These are phyloP conservation scores for Madurella mycetomatis DNA, from an alignment of 2,329 filamentous ascomycete species.

Conservation along the genomic window DNA sequence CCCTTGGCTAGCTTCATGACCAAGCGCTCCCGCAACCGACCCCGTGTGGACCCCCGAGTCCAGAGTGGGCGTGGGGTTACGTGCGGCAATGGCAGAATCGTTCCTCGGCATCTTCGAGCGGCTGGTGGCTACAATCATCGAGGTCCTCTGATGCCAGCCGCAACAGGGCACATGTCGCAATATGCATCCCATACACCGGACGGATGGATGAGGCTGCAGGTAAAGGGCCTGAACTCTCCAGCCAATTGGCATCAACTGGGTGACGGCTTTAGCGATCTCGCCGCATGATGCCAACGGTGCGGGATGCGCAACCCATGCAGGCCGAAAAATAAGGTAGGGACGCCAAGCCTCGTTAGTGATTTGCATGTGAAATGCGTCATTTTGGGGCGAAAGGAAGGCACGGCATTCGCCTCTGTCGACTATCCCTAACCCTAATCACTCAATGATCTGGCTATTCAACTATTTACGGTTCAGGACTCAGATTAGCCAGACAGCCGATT, in stretches of 20 bases:
- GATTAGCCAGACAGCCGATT: too few relatives aligned
- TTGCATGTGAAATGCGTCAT: slow-evolving; percentile 14
- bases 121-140: neutral
- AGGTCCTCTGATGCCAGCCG: neutral
- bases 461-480: too few relatives aligned
- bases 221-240: neutral
- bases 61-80: slow-evolving; percentile 6
- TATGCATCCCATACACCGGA: slow-evolving; percentile 1
- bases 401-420: neutral
- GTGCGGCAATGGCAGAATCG: neutral
- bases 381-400: neutral
- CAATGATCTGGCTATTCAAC: too few relatives aligned
- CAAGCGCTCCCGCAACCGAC: neutral
- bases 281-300: neutral
- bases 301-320: neutral
- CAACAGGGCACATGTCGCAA: neutral
- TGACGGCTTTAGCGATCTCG: neutral
- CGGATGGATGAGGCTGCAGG: slow-evolving; percentile 2
- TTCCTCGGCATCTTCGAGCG: slow-evolving; percentile 17
- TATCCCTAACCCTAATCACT: slow-evolving; percentile 5
- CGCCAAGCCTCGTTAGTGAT: slow-evolving; percentile 9
- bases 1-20: neutral
- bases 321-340: slow-evolving; percentile 4
- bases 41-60: neutral
- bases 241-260: slow-evolving; percentile 1